phyloP scores from a whole-genome alignment of 208 protist genomes.

The Wallacemonas sp. region DNA sequence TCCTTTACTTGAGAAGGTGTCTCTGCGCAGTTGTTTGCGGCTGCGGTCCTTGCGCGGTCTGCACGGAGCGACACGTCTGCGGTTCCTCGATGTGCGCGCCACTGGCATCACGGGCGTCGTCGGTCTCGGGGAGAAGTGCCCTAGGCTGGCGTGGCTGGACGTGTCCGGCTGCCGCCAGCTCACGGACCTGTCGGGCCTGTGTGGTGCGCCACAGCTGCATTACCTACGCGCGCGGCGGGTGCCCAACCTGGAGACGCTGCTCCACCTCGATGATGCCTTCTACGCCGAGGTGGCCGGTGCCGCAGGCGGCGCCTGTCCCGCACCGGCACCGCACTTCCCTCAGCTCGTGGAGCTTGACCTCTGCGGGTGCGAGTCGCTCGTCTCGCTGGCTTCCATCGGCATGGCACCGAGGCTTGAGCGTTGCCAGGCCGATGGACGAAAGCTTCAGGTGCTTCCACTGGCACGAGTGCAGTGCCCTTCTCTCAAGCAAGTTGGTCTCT shows the following conservation, averaged over 20 bases:
- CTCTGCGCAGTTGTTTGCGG: not conserved
- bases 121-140: not conserved
- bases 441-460: not conserved
- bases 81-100: not conserved
- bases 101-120: not conserved
- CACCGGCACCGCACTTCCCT: not conserved
- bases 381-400: not conserved
- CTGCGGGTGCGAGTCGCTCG: not conserved
- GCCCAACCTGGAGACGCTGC: not conserved
- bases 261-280: not conserved
- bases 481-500: not conserved
- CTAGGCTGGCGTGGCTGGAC: not conserved
- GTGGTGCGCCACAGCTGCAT: not conserved
- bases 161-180: not conserved
- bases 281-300: not conserved
- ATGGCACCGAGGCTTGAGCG: conserved; percentile 1
- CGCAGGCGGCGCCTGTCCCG: not conserved
- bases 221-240: not conserved
- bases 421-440: not conserved
- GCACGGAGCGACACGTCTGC: not conserved
- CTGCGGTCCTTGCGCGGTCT: conserved; percentile 3
- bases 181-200: not conserved
- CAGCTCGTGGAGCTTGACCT: conserved; percentile 2
- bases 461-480: conserved; percentile 1
- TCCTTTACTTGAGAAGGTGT: not conserved